phyloP scores from a whole-genome alignment of 176 grass and related monocot genomes.

The Leersia perrieri region DNA sequence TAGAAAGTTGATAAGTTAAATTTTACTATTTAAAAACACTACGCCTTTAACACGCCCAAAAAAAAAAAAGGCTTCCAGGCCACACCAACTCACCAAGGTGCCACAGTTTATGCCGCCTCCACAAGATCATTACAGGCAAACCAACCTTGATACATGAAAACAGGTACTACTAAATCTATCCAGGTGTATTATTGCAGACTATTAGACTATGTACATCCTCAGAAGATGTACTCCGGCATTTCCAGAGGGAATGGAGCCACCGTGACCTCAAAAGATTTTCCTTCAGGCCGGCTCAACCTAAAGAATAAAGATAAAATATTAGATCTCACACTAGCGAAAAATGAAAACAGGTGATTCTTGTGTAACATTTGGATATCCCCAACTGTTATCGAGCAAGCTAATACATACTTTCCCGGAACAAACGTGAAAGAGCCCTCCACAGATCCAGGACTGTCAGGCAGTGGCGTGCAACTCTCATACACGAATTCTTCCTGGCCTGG shows the following conservation, averaged over 20 bases:
- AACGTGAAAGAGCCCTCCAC: constrained; percentile 84
- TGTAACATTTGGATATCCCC: background rate
- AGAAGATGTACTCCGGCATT: constrained; percentile 69
- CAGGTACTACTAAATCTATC: background rate
- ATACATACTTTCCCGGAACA: constrained; percentile 81
- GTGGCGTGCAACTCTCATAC: constrained; percentile 69
- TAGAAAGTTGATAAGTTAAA: too few species aligned
- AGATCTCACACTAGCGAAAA: background rate
- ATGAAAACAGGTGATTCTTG: background rate
- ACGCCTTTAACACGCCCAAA: background rate
- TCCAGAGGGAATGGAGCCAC: constrained; percentile 63
- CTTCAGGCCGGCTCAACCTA: constrained; percentile 74
- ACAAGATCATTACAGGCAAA: background rate
- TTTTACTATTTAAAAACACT: too few species aligned
- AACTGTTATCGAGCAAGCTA: background rate
- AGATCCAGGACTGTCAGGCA: constrained; percentile 57
- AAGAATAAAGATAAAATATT: constrained; percentile 22
- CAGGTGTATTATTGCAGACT: background rate
- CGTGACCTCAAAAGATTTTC: constrained; percentile 62
- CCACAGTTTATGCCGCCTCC: background rate
- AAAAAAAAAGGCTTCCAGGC: background rate
- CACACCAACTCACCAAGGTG: background rate
- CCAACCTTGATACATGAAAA: background rate
- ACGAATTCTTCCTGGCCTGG: constrained; percentile 79
- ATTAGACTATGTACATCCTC: background rate